phyloP scores from a whole-genome alignment of 495 filamentous ascomycete genomes.

The Schizothecium vesticola region DNA sequence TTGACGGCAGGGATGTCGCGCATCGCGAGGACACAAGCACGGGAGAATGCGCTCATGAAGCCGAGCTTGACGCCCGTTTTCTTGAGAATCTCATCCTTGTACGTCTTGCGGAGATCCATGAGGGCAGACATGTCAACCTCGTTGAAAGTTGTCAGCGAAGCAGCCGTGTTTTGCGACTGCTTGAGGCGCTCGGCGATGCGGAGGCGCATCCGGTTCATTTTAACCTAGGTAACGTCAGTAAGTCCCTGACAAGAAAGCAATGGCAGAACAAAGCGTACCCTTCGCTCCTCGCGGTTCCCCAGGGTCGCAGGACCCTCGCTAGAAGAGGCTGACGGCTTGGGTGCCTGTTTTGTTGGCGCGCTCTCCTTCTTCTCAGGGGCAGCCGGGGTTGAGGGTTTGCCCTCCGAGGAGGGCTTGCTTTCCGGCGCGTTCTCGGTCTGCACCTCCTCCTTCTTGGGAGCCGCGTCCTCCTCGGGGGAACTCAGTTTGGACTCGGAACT shows the following conservation, averaged over 20 bases:
- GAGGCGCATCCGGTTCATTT: conserved; percentile 99
- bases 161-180: conserved; percentile 98
- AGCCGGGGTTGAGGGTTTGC: conserved; percentile 31
- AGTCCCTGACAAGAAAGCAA: not conserved
- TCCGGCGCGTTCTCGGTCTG: conserved; percentile 46
- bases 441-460: conserved; percentile 41
- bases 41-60: conserved; percentile 97
- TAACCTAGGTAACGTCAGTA: conserved; percentile 57
- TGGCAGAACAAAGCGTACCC: conserved; percentile 50
- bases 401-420: conserved; percentile 36
- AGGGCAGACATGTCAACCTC: conserved; percentile 98
- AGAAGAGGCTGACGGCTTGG: conserved; percentile 40
- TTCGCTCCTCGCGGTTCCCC: conserved; percentile 81
- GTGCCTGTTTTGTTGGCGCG: conserved; percentile 37
- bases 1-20: conserved; percentile 93
- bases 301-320: conserved; percentile 41
- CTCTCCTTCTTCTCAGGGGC: conserved; percentile 23
- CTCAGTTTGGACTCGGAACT: conserved; percentile 55
- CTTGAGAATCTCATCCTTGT: conserved; percentile 94
- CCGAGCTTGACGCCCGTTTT: conserved; percentile 96
- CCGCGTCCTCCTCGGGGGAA: conserved; percentile 44
- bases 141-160: conserved; percentile 96
- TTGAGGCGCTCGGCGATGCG: conserved; percentile 96
- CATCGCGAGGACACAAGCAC: conserved; percentile 89
- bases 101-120: conserved; percentile 93